Evolutionary conservation across 352 stramenopile species (phyloP).

Genomic region (Saprolegnia diclina): DNA sequence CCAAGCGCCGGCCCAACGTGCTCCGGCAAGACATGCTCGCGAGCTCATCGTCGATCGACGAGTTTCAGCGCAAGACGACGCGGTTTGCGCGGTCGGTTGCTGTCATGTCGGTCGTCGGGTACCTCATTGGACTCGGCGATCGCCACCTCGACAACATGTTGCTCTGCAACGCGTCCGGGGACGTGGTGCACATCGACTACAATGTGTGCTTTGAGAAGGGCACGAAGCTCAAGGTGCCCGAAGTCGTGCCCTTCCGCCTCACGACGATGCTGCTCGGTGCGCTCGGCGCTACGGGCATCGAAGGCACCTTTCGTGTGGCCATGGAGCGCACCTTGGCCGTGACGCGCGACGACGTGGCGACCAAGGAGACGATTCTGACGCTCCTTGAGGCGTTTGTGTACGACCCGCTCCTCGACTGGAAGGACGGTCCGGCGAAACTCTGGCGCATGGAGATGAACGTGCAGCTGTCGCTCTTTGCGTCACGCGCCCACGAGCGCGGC

Average conservation of each 20-base stretch:
- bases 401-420: slow-evolving; percentile 77
- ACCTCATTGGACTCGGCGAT: slow-evolving; percentile 86
- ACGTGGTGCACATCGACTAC: slow-evolving; percentile 90
- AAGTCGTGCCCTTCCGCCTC: slow-evolving; percentile 88
- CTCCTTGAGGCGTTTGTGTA: slow-evolving; percentile 85
- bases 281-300: slow-evolving; percentile 65
- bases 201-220: slow-evolving; percentile 91
- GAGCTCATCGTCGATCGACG: slow-evolving; percentile 49
- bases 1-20: slow-evolving; percentile 43
- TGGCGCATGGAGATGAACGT: slow-evolving; percentile 72
- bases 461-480: slow-evolving; percentile 81
- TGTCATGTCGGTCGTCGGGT: slow-evolving; percentile 84
- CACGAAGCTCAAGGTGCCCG: slow-evolving; percentile 76
- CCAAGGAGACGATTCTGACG: slow-evolving; percentile 62
- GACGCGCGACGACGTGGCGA: slow-evolving; percentile 43
- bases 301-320: slow-evolving; percentile 59
- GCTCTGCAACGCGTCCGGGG: slow-evolving; percentile 64
- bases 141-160: slow-evolving; percentile 90
- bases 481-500: slow-evolving; percentile 63
- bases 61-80: slow-evolving; percentile 51
- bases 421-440: slow-evolving; percentile 41
- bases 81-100: slow-evolving; percentile 69
- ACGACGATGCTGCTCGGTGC: slow-evolving; percentile 75
- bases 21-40: slow-evolving; percentile 56
- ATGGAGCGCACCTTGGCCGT: slow-evolving; percentile 73